Evolutionary conservation across 495 filamentous ascomycete species (phyloP).

Genomic region (Podospora anserina): DNA sequence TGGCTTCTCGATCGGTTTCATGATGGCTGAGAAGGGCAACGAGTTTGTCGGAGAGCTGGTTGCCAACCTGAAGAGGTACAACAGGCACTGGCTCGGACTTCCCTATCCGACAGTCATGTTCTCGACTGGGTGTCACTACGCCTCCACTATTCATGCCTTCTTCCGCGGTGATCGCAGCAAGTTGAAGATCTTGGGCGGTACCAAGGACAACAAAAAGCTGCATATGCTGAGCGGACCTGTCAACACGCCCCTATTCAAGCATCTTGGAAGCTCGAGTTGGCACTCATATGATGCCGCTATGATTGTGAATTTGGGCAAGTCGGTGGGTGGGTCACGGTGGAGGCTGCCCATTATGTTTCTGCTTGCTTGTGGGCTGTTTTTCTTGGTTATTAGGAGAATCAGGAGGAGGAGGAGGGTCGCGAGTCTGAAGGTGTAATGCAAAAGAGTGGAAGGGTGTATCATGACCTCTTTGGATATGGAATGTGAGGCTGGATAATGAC

Average conservation of each 20-base stretch:
- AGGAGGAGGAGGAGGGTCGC: conserved; percentile 18
- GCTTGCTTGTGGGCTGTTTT: conserved; percentile 3
- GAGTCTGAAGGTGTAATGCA: not conserved
- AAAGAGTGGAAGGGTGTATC: not conserved
- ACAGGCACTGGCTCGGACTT: conserved; percentile 39
- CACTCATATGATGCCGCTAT: conserved; percentile 43
- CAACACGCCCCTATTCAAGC: conserved; percentile 43
- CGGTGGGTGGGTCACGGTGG: conserved; percentile 2
- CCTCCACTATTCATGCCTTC: conserved; percentile 40
- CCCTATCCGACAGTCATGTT: conserved; percentile 46
- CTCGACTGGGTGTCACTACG: conserved; percentile 45
- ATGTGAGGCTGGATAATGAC: not conserved
- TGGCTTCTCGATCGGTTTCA: conserved; percentile 44
- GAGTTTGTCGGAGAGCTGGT: conserved; percentile 35
- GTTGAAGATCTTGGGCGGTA: conserved; percentile 41
- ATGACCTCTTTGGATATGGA: not conserved
- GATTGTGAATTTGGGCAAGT: conserved; percentile 29
- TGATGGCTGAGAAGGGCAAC: conserved; percentile 40
- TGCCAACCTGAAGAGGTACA: conserved; percentile 32
- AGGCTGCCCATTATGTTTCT: conserved; percentile 14
- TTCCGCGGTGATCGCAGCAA: conserved; percentile 29
- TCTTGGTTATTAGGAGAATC: conserved; percentile 15
- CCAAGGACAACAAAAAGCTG: conserved; percentile 25
- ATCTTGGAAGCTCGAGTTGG: conserved; percentile 48
- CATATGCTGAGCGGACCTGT: conserved; percentile 46